phyloP scores from a whole-genome alignment of 1,284 basidiomycete species.

The Apiotrichum laibachii region DNA sequence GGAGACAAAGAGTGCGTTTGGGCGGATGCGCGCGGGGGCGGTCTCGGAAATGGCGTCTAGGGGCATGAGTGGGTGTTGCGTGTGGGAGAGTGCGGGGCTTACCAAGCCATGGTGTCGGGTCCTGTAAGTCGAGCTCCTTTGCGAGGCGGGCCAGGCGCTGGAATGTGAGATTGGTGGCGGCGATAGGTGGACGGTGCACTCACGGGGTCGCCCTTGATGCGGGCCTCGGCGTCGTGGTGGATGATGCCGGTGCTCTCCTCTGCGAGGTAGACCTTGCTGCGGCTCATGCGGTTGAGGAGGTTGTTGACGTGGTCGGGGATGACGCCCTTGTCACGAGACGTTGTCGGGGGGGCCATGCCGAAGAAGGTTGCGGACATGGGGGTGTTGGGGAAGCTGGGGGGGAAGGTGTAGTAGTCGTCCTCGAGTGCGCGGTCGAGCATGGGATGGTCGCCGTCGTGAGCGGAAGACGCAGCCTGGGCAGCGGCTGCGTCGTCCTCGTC shows the following conservation, averaged over 20 bases:
- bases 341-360: background rate
- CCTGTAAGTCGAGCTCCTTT: constrained; percentile 39
- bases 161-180: background rate
- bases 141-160: constrained; percentile 41
- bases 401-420: constrained; percentile 19
- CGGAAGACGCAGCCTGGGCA: background rate
- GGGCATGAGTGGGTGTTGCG: background rate
- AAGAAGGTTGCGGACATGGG: background rate
- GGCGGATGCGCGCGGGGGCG: constrained; percentile 29
- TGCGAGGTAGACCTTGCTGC: constrained; percentile 44
- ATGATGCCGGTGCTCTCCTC: constrained; percentile 44
- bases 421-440: constrained; percentile 40
- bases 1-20: constrained; percentile 36
- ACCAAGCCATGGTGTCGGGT: constrained; percentile 44
- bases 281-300: constrained; percentile 45
- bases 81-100: constrained; percentile 3
- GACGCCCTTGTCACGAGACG: constrained; percentile 9
- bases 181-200: constrained; percentile 18
- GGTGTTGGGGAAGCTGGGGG: background rate
- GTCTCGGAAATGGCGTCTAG: constrained; percentile 36
- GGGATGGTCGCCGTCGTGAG: constrained; percentile 20
- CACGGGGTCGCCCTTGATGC: constrained; percentile 38
- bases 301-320: constrained; percentile 40
- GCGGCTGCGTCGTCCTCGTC: constrained; percentile 20
- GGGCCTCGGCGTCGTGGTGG: constrained; percentile 32